phyloP scores from a whole-genome alignment of 352 stramenopile species.

The Elongisporangium undulatum region DNA sequence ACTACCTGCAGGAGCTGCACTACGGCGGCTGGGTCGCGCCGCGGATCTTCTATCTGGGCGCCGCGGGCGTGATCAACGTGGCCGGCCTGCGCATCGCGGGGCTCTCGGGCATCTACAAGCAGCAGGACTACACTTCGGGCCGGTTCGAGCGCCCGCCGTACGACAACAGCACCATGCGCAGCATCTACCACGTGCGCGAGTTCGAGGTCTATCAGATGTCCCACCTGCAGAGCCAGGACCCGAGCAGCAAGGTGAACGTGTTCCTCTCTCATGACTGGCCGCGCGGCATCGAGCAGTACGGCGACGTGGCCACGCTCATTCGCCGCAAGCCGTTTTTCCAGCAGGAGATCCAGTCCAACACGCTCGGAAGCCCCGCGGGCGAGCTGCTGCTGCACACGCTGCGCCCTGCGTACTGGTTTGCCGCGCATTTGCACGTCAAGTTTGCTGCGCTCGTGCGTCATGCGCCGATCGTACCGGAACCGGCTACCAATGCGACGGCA shows the following conservation, averaged over 20 bases:
- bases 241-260: constrained; percentile 68
- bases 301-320: constrained; percentile 88
- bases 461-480: constrained; percentile 5
- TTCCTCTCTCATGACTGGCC: constrained; percentile 99
- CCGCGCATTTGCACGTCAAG: constrained; percentile 98
- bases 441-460: constrained; percentile 95
- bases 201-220: constrained; percentile 92
- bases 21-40: constrained; percentile 98
- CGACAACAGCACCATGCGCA: constrained; percentile 82
- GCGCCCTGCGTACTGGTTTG: constrained; percentile 96
- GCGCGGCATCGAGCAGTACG: constrained; percentile 94
- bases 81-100: constrained; percentile 94
- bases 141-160: constrained; percentile 86
- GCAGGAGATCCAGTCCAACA: constrained; percentile 91
- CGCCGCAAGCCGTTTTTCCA: constrained; percentile 94
- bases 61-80: constrained; percentile 90
- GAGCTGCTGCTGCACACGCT: constrained; percentile 92
- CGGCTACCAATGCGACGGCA: neutral
- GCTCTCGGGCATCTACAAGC: constrained; percentile 97
- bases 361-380: constrained; percentile 91
- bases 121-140: constrained; percentile 85
- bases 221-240: constrained; percentile 67
- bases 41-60: constrained; percentile 99
- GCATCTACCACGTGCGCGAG: constrained; percentile 93
- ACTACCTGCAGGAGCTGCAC: constrained; percentile 95